Evolutionary conservation across 176 grass and related monocot genomes (phyloP).

Genomic region (Avena atlantica): DNA sequence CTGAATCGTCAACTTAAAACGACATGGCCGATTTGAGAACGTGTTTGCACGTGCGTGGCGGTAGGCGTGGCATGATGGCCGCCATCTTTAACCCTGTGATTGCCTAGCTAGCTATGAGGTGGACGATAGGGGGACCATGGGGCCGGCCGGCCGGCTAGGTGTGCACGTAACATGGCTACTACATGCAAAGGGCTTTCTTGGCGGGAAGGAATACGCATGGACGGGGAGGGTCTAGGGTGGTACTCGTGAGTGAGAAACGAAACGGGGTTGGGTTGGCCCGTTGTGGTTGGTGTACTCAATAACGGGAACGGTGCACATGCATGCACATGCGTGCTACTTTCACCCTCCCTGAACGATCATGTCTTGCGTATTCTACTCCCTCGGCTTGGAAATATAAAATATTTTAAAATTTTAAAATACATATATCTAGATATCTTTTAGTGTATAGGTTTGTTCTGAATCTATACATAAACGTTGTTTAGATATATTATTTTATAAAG

Average conservation of each 20-base stretch:
- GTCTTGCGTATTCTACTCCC: not conserved
- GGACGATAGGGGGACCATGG: slow-evolving; percentile 7
- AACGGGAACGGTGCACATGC: slow-evolving; percentile 55
- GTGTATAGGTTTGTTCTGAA: too few species aligned
- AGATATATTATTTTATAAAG: too few species aligned
- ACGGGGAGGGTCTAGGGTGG: too few species aligned
- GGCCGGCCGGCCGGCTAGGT: not conserved
- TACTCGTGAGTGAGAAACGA: not conserved
- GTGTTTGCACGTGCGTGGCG: slow-evolving; percentile 12
- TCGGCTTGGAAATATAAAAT: not conserved
- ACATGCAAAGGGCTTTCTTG: slow-evolving; percentile 21
- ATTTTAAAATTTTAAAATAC: too few species aligned
- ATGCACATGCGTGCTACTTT: slow-evolving; percentile 35
- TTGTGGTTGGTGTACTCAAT: slow-evolving; percentile 29
- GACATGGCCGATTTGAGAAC: not conserved
- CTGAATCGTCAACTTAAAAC: not conserved
- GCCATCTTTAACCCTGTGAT: slow-evolving; percentile 14
- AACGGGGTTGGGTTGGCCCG: slow-evolving; percentile 41
- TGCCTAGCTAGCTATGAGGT: not conserved
- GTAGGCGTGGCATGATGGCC: not conserved
- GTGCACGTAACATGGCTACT: slow-evolving; percentile 47
- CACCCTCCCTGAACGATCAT: not conserved
- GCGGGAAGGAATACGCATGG: slow-evolving; percentile 16
- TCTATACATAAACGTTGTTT: too few species aligned
- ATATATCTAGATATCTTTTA: too few species aligned